Evolutionary conservation across 106 monocot genomes (phyloP).

Genomic region (Dendrobium huoshanense): DNA sequence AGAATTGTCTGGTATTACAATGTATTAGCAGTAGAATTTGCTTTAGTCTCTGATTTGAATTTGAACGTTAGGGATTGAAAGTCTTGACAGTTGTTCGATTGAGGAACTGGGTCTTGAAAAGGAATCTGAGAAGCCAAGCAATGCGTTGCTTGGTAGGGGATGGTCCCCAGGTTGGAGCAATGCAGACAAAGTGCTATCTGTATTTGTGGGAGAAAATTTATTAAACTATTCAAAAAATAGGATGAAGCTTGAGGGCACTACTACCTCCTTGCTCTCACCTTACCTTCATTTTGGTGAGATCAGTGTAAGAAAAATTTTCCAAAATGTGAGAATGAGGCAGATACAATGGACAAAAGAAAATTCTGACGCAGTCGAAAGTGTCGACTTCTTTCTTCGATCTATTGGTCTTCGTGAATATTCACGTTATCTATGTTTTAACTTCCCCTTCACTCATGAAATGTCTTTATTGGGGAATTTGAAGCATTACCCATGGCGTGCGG

Average conservation of each 20-base stretch:
- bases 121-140: constrained; percentile 70
- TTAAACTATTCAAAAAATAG: constrained; percentile 47
- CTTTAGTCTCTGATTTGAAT: background rate
- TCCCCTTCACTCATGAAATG: constrained; percentile 79
- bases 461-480: constrained; percentile 64
- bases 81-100: constrained; percentile 44
- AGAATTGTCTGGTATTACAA: no score
- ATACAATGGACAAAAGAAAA: constrained; percentile 63
- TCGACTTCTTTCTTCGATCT: constrained; percentile 59
- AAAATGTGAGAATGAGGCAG: constrained; percentile 53
- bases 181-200: constrained; percentile 58
- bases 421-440: constrained; percentile 90
- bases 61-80: constrained; percentile 32
- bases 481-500: constrained; percentile 68
- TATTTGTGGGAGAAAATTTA: constrained; percentile 47
- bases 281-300: constrained; percentile 91
- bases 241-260: constrained; percentile 54
- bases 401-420: constrained; percentile 88
- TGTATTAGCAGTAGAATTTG: background rate
- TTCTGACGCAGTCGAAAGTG: constrained; percentile 46
- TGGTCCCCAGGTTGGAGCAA: constrained; percentile 90
- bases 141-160: constrained; percentile 68
- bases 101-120: constrained; percentile 86
- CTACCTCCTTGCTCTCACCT: constrained; percentile 77
- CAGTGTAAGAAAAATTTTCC: constrained; percentile 74